phyloP scores from a whole-genome alignment of 441 rosid species.

The Jatropha multifida region DNA sequence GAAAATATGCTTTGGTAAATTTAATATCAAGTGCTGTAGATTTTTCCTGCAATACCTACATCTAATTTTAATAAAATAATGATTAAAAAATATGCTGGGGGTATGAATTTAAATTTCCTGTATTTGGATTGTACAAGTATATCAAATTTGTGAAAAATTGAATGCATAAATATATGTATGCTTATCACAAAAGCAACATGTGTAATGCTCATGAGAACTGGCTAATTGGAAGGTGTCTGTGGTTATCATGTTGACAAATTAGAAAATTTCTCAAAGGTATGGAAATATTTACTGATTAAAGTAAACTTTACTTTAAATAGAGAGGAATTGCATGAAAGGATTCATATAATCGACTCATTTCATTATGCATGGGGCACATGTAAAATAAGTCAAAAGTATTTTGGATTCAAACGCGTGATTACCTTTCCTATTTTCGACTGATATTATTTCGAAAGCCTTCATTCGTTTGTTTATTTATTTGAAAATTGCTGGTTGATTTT shows the following conservation, averaged over 20 bases:
- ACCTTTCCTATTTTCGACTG: neutral
- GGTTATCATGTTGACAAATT: neutral
- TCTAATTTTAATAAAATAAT: neutral
- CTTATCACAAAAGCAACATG: neutral
- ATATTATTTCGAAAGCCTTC: slow-evolving; percentile 2
- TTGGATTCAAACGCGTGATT: neutral
- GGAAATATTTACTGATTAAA: neutral
- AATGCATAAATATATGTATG: neutral
- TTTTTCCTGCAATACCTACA: neutral
- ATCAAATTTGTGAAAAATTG: neutral
- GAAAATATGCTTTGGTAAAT: neutral
- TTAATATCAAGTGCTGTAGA: neutral
- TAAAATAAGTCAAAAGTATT: too few species aligned
- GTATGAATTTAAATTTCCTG: neutral
- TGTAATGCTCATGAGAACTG: neutral
- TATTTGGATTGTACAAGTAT: neutral
- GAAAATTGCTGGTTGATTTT: neutral
- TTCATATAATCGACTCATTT: neutral
- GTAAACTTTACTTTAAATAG: neutral
- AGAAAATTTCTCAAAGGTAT: neutral
- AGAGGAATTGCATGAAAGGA: neutral
- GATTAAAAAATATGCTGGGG: neutral
- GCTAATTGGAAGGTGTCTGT: neutral
- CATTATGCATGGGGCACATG: neutral
- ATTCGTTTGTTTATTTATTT: slow-evolving; percentile 3